Evolutionary conservation across 2,329 filamentous ascomycete genomes (phyloP).

Genomic region (Colletotrichum gigasporum): DNA sequence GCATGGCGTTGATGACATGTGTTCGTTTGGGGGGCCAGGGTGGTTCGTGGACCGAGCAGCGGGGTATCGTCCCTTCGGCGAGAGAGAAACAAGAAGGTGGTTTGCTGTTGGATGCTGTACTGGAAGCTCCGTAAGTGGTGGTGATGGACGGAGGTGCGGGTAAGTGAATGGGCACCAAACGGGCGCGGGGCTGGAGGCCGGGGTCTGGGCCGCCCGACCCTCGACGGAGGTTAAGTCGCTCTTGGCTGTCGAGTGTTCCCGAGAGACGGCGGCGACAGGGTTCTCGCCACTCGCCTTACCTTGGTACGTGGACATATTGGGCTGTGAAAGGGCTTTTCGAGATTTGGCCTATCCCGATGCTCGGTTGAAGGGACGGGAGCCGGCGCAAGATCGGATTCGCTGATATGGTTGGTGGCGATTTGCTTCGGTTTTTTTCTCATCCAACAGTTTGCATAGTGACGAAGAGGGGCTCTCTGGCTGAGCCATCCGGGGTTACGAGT

Average conservation of each 20-base stretch:
- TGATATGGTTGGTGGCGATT: neutral
- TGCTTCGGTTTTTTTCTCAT: neutral
- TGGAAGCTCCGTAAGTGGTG: too few species aligned
- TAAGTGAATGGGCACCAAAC: neutral
- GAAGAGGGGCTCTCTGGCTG: neutral
- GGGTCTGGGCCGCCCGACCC: neutral
- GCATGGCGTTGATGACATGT: too few species aligned
- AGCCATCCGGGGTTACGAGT: neutral
- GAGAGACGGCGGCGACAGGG: neutral
- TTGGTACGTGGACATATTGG: slow-evolving; percentile 1
- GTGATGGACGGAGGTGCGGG: too few species aligned
- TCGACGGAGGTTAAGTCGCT: neutral
- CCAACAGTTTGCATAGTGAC: too few species aligned
- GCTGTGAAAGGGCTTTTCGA: too few species aligned
- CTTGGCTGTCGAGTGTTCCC: neutral
- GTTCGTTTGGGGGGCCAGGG: too few species aligned
- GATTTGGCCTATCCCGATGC: neutral
- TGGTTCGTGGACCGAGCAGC: too few species aligned
- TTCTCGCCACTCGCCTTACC: neutral
- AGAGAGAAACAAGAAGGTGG: too few species aligned
- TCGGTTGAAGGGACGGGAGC: neutral
- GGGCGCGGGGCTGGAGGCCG: neutral
- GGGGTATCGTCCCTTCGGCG: too few species aligned
- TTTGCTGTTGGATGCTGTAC: too few species aligned
- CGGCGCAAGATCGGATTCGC: neutral